Evolutionary conservation across 2,329 filamentous ascomycete genomes (phyloP), one percentile per base, ranked within the genome.

Genomic region (Leptographium wingfieldii): DNA sequence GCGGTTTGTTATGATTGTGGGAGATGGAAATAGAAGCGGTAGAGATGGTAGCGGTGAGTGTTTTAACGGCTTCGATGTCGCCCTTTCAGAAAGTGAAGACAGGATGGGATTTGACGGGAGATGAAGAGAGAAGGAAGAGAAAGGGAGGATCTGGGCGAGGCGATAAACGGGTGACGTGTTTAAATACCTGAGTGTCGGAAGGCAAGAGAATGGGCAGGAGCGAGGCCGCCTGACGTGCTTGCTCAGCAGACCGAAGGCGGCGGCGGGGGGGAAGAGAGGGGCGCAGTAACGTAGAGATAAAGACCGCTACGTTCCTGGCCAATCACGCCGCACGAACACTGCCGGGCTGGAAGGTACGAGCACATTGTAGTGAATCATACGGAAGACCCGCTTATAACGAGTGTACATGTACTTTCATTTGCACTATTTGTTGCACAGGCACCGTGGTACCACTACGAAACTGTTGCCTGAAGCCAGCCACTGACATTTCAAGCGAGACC

Each of bases 51-150:
- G 19, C 12, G 35, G n/a, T 25, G 22, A 14, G n/a, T n/a, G 5
- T 29, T 33, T 3, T 1, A 27, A 10, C 10, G 35, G 19, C 27
- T 54, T 29, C 38, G 25, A 10, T 49, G 43, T 51, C 9, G 56
- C 19, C 38, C 46, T 60, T 53, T 33, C 51, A 63, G 66, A 61
- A 61, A 65, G n/a, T 25, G 22, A 12, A 14, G 33, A 40, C 3
- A 43, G 10, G 54, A 46, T 46, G 16, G 22, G 22, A 29, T 48
- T 60, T 43, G 12, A 29, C 29, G 25, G 43, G 29, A 53, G 27
- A 52, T 67, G 68, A 65, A 68, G 64, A 62, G 66, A 65, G 60
- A 61, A 58, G 59, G 60, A 52, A 59, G 60, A 63, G 59, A 55
- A 52, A 54, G 19, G 51, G 43, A 25, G 31, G 19, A 7, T 1